phyloP scores from a whole-genome alignment of 2,329 filamentous ascomycete species.

The Calonectria pseudoreteaudii region DNA sequence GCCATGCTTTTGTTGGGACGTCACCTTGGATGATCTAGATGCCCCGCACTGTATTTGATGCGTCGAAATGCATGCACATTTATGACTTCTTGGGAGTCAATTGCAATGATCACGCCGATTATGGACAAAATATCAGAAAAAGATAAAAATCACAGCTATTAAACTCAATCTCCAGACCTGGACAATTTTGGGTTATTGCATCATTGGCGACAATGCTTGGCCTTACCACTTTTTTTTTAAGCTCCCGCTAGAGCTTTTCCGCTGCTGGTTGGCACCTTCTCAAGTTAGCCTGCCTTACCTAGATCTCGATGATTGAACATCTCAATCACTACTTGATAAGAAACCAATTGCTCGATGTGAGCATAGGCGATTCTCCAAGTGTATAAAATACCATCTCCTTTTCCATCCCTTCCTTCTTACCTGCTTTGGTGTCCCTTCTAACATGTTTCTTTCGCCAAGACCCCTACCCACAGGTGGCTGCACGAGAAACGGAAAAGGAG shows the following conservation, averaged over 20 bases:
- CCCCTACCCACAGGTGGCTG: not conserved
- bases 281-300: not conserved
- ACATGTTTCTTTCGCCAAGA: not conserved
- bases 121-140: not conserved
- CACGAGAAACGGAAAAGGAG: not conserved
- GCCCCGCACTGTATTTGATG: not conserved
- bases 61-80: not conserved
- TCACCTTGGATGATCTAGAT: not conserved
- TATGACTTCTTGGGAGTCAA: not conserved
- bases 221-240: not conserved
- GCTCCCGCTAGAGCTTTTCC: not conserved
- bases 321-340: not conserved
- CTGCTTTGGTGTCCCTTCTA: not conserved
- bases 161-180: not conserved
- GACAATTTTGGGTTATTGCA: not conserved
- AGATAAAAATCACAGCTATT: not conserved
- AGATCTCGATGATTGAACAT: not conserved
- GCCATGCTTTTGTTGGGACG: not conserved
- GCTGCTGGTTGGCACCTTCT: not conserved
- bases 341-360: not conserved
- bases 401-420: not conserved
- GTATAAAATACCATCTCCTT: not conserved
- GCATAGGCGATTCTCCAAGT: not conserved
- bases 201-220: not conserved
- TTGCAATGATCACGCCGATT: not conserved